Conservation (phyloP, 2,329 filamentous ascomycete genomes). For the Cladophialophora yegresii region DNA sequence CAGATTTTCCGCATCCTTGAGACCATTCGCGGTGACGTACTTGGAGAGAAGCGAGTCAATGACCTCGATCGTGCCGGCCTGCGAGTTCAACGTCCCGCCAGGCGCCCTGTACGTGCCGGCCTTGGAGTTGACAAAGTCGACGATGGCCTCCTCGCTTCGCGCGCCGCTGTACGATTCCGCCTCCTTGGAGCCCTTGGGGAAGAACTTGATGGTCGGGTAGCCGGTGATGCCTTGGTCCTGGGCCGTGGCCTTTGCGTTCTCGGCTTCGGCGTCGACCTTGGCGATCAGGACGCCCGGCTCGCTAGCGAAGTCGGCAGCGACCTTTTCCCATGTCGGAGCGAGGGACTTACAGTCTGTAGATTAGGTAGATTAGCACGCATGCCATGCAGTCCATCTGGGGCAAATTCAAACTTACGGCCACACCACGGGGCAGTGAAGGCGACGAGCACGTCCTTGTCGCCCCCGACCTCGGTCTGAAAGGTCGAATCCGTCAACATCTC, state of each 20-base stretch:
- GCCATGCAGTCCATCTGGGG: not conserved
- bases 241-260: conserved; percentile 77
- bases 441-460: conserved; percentile 86
- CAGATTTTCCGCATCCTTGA: conserved; percentile 57
- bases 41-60: conserved; percentile 76
- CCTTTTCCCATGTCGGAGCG: conserved; percentile 83
- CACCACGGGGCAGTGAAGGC: conserved; percentile 99
- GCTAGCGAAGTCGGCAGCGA: conserved; percentile 76
- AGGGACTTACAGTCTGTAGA: conserved; percentile 88
- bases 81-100: conserved; percentile 75
- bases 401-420: conserved; percentile 72
- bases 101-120: conserved; percentile 79
- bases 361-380: conserved; percentile 1
- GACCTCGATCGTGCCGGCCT: conserved; percentile 77
- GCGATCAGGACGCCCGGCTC: conserved; percentile 82
- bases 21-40: conserved; percentile 62
- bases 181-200: conserved; percentile 78
- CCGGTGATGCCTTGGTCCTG: conserved; percentile 74
- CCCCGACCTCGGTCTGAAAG: conserved; percentile 76
- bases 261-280: conserved; percentile 91
- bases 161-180: conserved; percentile 71
- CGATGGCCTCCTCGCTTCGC: conserved; percentile 73
- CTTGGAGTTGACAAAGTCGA: conserved; percentile 84
- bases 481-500: conserved; percentile 75
- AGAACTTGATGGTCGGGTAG: conserved; percentile 98